A percentile compares a stretch with the other conserved stretches of the same genome.
phyloP scores from a whole-genome alignment of 192 early-diverging fungal genomes.

The Phlyctochytrium arcticum region DNA sequence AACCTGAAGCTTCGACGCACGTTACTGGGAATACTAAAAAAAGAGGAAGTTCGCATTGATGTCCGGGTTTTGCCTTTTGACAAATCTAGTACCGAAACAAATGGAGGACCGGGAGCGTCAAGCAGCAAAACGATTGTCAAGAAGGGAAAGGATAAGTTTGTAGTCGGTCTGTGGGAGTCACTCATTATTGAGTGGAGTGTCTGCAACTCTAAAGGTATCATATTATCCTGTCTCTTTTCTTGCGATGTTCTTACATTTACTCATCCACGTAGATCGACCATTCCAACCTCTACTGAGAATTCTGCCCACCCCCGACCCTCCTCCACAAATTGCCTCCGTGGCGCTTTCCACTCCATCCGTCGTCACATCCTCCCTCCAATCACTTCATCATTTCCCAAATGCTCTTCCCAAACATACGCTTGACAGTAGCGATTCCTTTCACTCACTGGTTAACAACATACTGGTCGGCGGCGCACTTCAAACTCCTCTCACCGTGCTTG shows the following conservation, averaged over 20 bases:
- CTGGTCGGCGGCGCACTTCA: slow-evolving; percentile 3
- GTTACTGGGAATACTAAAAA: slow-evolving; percentile 56
- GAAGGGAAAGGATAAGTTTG: background rate
- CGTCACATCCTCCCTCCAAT: too few relatives aligned
- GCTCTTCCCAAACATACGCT: too few relatives aligned
- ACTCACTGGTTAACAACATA: background rate
- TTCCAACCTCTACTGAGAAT: slow-evolving; percentile 7
- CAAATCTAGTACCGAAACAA: background rate
- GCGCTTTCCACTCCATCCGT: background rate
- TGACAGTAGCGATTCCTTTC: background rate
- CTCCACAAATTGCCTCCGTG: background rate
- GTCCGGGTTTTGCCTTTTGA: slow-evolving; percentile 22
- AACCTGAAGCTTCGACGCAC: slow-evolving; percentile 46
- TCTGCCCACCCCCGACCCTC: slow-evolving; percentile 6
- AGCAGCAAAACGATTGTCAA: background rate
- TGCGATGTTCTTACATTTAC: background rate
- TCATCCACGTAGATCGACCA: slow-evolving; percentile 1
- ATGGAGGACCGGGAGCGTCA: background rate
- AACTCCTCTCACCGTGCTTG: slow-evolving; percentile 1
- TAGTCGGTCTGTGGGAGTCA: slow-evolving; percentile 3
- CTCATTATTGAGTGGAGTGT: slow-evolving; percentile 12
- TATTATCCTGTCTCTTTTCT: background rate
- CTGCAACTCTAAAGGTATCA: slow-evolving; percentile 3
- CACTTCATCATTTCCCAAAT: too few relatives aligned
- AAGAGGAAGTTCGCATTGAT: slow-evolving; percentile 59